phyloP scores from a whole-genome alignment of 2,329 filamentous ascomycete species.

The Penicillium sclerotigenum region DNA sequence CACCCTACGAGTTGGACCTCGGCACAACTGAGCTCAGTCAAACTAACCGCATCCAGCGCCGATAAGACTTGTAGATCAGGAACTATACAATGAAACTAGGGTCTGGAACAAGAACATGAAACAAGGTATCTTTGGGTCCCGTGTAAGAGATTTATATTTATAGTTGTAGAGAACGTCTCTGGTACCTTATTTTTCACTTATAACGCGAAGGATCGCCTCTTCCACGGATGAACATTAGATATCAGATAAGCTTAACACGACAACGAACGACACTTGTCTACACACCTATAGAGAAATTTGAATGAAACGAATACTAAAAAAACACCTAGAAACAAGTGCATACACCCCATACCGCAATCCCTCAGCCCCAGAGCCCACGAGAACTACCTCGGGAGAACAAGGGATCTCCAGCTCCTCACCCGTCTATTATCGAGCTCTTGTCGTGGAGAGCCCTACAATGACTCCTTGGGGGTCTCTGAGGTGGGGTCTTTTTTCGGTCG shows the following conservation, averaged over 20 bases:
- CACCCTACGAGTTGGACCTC: slow-evolving; percentile 21
- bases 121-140: neutral
- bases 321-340: neutral
- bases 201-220: neutral
- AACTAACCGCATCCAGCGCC: slow-evolving; percentile 7
- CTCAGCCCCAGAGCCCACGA: slow-evolving; percentile 18
- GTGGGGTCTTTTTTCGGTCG: slow-evolving; percentile 15
- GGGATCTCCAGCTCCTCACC: slow-evolving; percentile 15
- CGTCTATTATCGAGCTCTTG: slow-evolving; percentile 8
- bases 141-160: neutral
- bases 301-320: neutral
- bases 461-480: slow-evolving; percentile 14
- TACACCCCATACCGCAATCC: neutral
- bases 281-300: neutral
- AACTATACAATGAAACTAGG: neutral
- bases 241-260: neutral
- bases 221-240: neutral
- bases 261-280: neutral
- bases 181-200: neutral
- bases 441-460: slow-evolving; percentile 7
- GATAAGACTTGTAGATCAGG: slow-evolving; percentile 3
- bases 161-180: neutral
- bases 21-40: slow-evolving; percentile 15
- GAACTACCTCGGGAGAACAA: slow-evolving; percentile 31
- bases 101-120: neutral